Evolutionary conservation across 345 rosid genomes (phyloP), one percentile per base, ranked within the genome.

Genomic region (Tarenaya hassleriana): DNA sequence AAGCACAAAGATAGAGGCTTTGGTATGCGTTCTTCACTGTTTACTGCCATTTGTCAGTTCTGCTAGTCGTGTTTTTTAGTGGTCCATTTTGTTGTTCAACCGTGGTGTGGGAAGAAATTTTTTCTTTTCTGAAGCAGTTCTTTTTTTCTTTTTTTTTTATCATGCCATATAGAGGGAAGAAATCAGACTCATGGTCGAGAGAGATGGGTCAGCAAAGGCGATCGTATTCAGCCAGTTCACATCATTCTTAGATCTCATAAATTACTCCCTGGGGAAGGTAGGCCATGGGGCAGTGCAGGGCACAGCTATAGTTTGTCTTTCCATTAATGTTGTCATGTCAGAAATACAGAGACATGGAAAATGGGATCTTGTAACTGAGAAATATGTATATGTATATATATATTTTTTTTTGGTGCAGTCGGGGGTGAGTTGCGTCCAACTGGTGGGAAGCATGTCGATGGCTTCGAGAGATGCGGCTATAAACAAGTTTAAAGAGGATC

Each of bases 151-250:
- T 45, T 42, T 33, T 52, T 31, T 19, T 59, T 31, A 54, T 69
- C 5, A 55, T 8, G 73, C 65, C 39, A 42, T 34, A 46, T 61
- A 92, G 98, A 84, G 96, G 69, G 96, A 92, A 76, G 98, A 92
- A 78, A 92, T 92, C 43, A 79, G 92, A 54, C 59, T 70, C 63
- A 92, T 88, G 98, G 75, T 81, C 46, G 98, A 92, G 67, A 83
- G 95, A 73, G 98, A 92, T 67, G 95, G 98, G 37, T 92, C 95
- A 52, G 95, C 98, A 9, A 92, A 92, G 67, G 98, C 83, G 60
- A 88, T 92, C 64, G 95, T 88, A 49, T 92, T 92, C 77, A 88
- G 98, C 77, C 98, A 92, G 77, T 92, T 88, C 77, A 85, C 96
- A 9, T 81, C 94, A 15, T 92, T 88, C 70, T 73, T 92, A 75